Conservation (phyloP, 2,329 filamentous ascomycete genomes). For the Cladosporium sp. region DNA sequence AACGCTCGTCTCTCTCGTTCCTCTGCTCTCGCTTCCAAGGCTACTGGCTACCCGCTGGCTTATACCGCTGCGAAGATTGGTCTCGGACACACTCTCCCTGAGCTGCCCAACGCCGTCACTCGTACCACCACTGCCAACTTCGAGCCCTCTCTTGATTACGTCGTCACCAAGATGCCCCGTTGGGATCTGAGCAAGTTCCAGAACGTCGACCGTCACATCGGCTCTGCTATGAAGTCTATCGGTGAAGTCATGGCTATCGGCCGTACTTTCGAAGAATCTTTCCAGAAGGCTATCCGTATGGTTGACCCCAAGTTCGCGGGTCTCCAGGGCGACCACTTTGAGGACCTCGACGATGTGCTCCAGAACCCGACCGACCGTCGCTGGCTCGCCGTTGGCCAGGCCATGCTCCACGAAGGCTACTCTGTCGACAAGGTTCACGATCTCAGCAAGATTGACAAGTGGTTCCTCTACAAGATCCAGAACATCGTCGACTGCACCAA, state of each 20-base stretch:
- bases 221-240: constrained; percentile 97
- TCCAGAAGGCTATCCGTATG: constrained; percentile 97
- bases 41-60: constrained; percentile 92
- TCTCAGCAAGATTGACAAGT: constrained; percentile 97
- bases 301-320: constrained; percentile 89
- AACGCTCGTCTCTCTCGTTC: constrained; percentile 98
- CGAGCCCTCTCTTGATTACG: constrained; percentile 94
- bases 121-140: constrained; percentile 99
- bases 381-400: constrained; percentile 96
- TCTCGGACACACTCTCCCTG: constrained; percentile 88
- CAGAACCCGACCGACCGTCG: constrained; percentile 92
- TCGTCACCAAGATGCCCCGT: constrained; percentile 96
- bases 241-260: constrained; percentile 99
- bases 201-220: constrained; percentile 96
- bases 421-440: constrained; percentile 88
- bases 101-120: constrained; percentile 95
- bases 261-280: constrained; percentile 96
- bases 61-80: constrained; percentile 99
- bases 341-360: constrained; percentile 84
- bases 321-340: constrained; percentile 93
- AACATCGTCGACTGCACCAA: constrained; percentile 91
- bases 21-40: constrained; percentile 94
- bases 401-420: constrained; percentile 96
- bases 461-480: constrained; percentile 98
- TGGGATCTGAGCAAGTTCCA: constrained; percentile 99